These are phyloP conservation scores for Anacardium occidentale DNA, from an alignment of 345 rosid species.

Conservation along the genomic window DNA sequence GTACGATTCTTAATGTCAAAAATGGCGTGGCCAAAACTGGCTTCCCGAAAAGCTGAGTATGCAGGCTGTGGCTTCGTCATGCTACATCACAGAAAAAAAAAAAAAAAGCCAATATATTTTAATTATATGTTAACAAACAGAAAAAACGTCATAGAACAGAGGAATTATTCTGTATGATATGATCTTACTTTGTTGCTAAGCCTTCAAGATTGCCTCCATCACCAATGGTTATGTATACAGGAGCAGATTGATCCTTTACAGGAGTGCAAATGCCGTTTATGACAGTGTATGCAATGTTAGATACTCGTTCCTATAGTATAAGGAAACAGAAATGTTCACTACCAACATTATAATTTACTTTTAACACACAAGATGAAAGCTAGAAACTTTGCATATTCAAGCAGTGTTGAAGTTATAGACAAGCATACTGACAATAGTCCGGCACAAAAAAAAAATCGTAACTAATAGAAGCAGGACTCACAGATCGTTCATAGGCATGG, in stretches of 20 bases:
- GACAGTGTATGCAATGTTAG: slow-evolving; percentile 70
- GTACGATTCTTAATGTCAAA: slow-evolving; percentile 79
- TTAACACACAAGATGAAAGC: neutral
- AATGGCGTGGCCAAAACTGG: slow-evolving; percentile 88
- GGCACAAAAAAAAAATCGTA: no score
- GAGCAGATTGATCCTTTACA: slow-evolving; percentile 62
- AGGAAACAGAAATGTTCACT: neutral
- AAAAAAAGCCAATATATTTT: slow-evolving; percentile 9
- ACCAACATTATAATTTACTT: neutral
- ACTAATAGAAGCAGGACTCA: slow-evolving; percentile 35
- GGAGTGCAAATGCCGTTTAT: slow-evolving; percentile 61
- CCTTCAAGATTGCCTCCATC: slow-evolving; percentile 94
- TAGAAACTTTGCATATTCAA: neutral
- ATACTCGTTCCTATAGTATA: slow-evolving; percentile 67
- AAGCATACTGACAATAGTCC: no score
- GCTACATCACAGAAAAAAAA: slow-evolving; percentile 36
- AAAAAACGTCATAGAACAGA: neutral
- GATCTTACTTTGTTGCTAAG: slow-evolving; percentile 63
- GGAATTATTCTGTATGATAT: neutral
- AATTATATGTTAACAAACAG: no score
- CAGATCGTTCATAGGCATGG: slow-evolving; percentile 92
- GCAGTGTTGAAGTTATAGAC: neutral
- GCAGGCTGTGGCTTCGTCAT: slow-evolving; percentile 87
- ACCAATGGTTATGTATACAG: slow-evolving; percentile 77
- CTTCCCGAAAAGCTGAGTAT: slow-evolving; percentile 88